Percentiles rank a stretch among this genome's conserved stretches.
phyloP scores from a whole-genome alignment of 495 filamentous ascomycete species.

The Stereocaulon alpinum region DNA sequence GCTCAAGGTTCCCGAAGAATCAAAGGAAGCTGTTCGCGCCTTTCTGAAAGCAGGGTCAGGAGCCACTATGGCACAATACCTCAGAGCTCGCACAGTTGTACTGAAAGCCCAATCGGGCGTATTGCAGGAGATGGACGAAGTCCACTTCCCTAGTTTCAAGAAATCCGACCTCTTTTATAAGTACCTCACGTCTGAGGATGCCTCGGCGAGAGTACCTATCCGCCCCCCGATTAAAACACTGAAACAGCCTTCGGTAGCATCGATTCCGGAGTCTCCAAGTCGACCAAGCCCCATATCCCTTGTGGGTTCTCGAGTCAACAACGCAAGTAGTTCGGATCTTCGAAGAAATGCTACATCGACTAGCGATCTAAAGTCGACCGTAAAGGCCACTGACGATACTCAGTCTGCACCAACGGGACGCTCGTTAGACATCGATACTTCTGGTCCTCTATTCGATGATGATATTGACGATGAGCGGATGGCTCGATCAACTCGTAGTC shows the following conservation, averaged over 20 bases:
- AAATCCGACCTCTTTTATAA: constrained; percentile 92
- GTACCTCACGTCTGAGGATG: constrained; percentile 81
- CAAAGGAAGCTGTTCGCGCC: constrained; percentile 55
- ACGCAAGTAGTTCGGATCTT: constrained; percentile 34
- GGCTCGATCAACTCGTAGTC: constrained; percentile 48
- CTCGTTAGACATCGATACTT: constrained; percentile 48
- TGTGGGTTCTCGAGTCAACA: constrained; percentile 28
- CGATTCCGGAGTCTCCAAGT: constrained; percentile 23
- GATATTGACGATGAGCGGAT: constrained; percentile 55
- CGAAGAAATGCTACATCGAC: constrained; percentile 49
- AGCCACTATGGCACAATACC: constrained; percentile 73
- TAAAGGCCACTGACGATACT: constrained; percentile 28
- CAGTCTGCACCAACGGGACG: constrained; percentile 33
- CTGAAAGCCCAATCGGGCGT: constrained; percentile 72
- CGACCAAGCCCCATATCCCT: constrained; percentile 35
- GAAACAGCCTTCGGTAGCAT: constrained; percentile 18
- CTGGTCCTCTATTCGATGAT: constrained; percentile 53
- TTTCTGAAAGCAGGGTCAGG: constrained; percentile 69
- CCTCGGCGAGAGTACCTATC: constrained; percentile 37
- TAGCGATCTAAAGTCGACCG: constrained; percentile 40
- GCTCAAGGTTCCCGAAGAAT: constrained; percentile 60
- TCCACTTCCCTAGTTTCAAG: constrained; percentile 76
- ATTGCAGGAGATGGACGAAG: constrained; percentile 69
- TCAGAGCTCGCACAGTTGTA: constrained; percentile 70
- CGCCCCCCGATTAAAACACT: constrained; percentile 25